Conservation (phyloP, 345 rosid species). For the Pelargonium nanum region DNA sequence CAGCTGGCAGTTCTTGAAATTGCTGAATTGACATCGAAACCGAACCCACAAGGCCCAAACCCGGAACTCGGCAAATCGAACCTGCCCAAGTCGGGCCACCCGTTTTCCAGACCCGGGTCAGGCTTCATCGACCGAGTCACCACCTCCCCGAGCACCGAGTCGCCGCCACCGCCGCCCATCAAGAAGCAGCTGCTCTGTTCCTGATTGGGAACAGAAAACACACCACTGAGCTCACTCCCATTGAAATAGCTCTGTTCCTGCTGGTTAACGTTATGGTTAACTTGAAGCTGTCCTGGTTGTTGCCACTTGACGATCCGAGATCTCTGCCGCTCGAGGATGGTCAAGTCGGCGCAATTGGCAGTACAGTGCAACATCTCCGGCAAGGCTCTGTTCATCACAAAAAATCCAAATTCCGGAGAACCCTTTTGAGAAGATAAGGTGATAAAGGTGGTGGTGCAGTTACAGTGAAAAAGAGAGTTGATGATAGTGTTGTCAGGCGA, state of each 20-base stretch:
- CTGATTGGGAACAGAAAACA: conserved; percentile 11
- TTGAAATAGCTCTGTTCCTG: conserved; percentile 13
- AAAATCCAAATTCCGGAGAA: no score
- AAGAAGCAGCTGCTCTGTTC: conserved; percentile 13
- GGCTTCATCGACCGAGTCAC: conserved; percentile 21
- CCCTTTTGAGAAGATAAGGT: background rate
- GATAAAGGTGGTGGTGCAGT: conserved; percentile 3
- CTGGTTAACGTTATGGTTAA: conserved; percentile 4
- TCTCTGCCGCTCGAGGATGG: conserved; percentile 57
- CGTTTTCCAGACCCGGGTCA: conserved; percentile 34
- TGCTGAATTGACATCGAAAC: conserved; percentile 22
- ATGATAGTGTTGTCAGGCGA: no score
- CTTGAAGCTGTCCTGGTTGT: no score
- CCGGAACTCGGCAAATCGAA: conserved; percentile 14
- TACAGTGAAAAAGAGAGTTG: no score
- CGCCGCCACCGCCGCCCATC: conserved; percentile 20
- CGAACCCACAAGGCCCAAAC: conserved; percentile 23
- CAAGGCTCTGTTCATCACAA: conserved; percentile 24
- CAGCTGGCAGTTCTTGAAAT: conserved; percentile 38
- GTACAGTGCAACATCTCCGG: conserved; percentile 14
- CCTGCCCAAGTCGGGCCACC: conserved; percentile 25
- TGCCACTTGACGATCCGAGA: conserved; percentile 30
- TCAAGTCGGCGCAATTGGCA: conserved; percentile 39
- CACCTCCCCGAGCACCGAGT: conserved; percentile 8
- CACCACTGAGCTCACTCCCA: conserved; percentile 23